These are phyloP conservation scores for Lignosus rhinocerotis DNA, from an alignment of 1,284 basidiomycete species.

Conservation along the genomic window DNA sequence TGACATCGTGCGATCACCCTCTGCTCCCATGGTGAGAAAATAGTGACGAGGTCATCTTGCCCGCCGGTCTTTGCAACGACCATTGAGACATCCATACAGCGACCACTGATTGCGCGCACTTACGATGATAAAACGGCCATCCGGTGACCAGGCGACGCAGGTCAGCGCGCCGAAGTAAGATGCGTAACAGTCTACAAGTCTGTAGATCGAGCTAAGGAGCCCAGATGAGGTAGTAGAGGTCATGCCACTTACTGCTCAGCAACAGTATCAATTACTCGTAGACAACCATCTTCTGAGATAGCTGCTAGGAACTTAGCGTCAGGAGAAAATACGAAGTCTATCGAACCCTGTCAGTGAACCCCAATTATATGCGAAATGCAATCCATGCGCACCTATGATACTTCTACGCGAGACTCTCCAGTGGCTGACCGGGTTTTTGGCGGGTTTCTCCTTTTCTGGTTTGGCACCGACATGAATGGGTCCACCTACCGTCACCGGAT, in stretches of 20 bases:
- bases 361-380: not conserved
- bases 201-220: constrained; percentile 30
- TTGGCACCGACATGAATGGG: constrained; percentile 38
- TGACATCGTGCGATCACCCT: constrained; percentile 95
- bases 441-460: constrained; percentile 64
- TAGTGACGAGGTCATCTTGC: constrained; percentile 92
- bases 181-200: constrained; percentile 86
- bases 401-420: constrained; percentile 73
- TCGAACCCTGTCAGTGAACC: constrained; percentile 3
- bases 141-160: constrained; percentile 92
- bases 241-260: constrained; percentile 70
- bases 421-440: constrained; percentile 85
- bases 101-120: constrained; percentile 19
- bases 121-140: constrained; percentile 89
- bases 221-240: not conserved
- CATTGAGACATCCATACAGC: not conserved
- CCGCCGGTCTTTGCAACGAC: constrained; percentile 63
- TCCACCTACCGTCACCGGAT: constrained; percentile 53
- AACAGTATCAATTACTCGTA: constrained; percentile 84
- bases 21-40: constrained; percentile 90
- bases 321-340: constrained; percentile 88
- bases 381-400: constrained; percentile 58
- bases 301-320: constrained; percentile 86
- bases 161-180: constrained; percentile 91
- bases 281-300: constrained; percentile 86